Conservation (phyloP, 2,329 filamentous ascomycete species). For the Fusarium dimerum region DNA sequence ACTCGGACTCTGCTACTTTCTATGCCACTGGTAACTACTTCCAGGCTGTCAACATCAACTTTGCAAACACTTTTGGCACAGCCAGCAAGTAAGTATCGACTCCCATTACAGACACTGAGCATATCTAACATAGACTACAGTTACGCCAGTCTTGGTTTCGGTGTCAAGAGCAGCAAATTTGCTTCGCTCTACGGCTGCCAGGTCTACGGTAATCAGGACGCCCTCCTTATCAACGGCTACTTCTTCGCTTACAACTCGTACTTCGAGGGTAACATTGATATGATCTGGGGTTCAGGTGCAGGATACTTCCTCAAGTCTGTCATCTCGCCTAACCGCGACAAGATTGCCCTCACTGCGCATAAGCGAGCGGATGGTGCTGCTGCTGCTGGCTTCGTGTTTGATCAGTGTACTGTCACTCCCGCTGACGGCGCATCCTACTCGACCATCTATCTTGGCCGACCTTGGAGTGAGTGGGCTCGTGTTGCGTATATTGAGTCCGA, state of each 20-base stretch:
- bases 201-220: slow-evolving; percentile 51
- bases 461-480: slow-evolving; percentile 24
- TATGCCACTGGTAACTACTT: slow-evolving; percentile 27
- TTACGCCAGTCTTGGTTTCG: slow-evolving; percentile 46
- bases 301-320: slow-evolving; percentile 43
- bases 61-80: slow-evolving; percentile 23
- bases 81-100: slow-evolving; percentile 13
- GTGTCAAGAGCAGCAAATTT: slow-evolving; percentile 39
- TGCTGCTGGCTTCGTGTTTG: slow-evolving; percentile 36
- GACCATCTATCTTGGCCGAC: slow-evolving; percentile 21
- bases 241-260: slow-evolving; percentile 48
- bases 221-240: slow-evolving; percentile 47
- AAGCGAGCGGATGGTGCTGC: slow-evolving; percentile 42
- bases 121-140: slow-evolving; percentile 24
- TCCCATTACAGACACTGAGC: fast-evolving
- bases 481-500: slow-evolving; percentile 24
- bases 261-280: slow-evolving; percentile 51
- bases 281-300: slow-evolving; percentile 44
- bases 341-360: slow-evolving; percentile 33
- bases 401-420: slow-evolving; percentile 33
- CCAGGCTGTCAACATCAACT: slow-evolving; percentile 28
- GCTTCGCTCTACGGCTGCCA: slow-evolving; percentile 43
- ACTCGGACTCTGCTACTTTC: slow-evolving; percentile 27
- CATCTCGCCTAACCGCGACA: slow-evolving; percentile 33
- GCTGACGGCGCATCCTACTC: slow-evolving; percentile 26